Conservation (phyloP, 2,329 filamentous ascomycete genomes). For the Botryotinia calthae region DNA sequence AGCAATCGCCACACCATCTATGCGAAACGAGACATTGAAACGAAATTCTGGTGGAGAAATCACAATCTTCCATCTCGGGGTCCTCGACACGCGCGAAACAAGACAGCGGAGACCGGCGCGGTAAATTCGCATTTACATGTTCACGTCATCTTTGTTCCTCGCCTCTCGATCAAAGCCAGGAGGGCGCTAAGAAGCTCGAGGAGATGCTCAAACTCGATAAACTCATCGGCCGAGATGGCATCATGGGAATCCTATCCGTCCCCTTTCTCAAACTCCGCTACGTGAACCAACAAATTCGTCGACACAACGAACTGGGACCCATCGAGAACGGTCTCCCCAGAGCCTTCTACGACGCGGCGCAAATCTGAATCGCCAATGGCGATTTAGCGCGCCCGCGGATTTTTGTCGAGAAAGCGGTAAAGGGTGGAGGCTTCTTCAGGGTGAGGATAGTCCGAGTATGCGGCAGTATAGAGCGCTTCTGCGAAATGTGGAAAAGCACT, state of each 20-base stretch:
- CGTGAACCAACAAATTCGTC: not conserved
- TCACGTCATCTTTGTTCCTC: not conserved
- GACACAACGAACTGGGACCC: not conserved
- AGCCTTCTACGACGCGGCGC: not conserved
- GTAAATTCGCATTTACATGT: not conserved
- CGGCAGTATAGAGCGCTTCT: not conserved
- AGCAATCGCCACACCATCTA: not conserved
- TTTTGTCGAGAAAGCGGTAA: not conserved
- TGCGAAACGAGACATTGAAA: not conserved
- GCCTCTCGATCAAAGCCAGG: not conserved
- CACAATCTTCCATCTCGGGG: not conserved
- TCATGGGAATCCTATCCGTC: not conserved
- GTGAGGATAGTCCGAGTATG: not conserved
- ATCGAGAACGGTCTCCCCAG: not conserved
- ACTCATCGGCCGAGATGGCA: not conserved
- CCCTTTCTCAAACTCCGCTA: not conserved
- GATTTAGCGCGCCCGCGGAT: not conserved
- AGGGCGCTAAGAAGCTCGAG: not conserved
- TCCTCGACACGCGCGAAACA: too few species aligned
- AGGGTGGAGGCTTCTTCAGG: not conserved
- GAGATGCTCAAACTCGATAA: not conserved
- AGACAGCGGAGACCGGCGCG: too few species aligned
- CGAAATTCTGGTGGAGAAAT: not conserved
- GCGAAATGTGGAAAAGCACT: not conserved
- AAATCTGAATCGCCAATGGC: not conserved